Conservation (phyloP, 1,284 basidiomycete genomes). For the Stygiomarasmius scandens region DNA sequence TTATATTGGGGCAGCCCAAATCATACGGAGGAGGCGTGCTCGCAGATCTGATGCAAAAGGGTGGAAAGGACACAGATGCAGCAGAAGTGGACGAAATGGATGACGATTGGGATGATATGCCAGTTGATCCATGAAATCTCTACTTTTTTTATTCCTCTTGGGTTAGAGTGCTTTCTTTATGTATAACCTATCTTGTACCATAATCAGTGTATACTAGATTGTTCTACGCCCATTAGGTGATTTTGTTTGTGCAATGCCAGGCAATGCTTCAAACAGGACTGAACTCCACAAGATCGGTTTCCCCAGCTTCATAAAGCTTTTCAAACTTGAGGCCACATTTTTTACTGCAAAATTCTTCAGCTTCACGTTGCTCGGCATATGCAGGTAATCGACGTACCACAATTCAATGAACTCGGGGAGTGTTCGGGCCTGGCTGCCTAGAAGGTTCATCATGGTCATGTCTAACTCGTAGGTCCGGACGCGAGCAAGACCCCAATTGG, state of each 20-base stretch:
- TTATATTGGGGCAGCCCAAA: neutral
- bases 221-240: too few relatives aligned
- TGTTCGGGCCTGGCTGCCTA: slow-evolving; percentile 7
- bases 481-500: slow-evolving; percentile 28
- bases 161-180: neutral
- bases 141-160: slow-evolving; percentile 8
- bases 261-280: slow-evolving; percentile 8
- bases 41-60: slow-evolving; percentile 30
- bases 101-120: slow-evolving; percentile 32
- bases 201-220: neutral
- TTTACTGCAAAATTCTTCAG: slow-evolving; percentile 1
- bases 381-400: slow-evolving; percentile 1
- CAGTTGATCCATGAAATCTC: slow-evolving; percentile 19
- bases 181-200: slow-evolving; percentile 2
- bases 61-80: slow-evolving; percentile 24
- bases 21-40: slow-evolving; percentile 4
- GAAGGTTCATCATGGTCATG: slow-evolving; percentile 25
- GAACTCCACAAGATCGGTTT: slow-evolving; percentile 16
- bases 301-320: slow-evolving; percentile 14
- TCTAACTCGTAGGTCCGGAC: slow-evolving; percentile 30
- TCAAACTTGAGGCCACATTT: slow-evolving; percentile 12
- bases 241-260: neutral
- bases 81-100: slow-evolving; percentile 24
- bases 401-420: slow-evolving; percentile 10
- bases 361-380: neutral